These are phyloP conservation scores for Rehmannia glutinosa DNA, from an alignment of 257 asterid species.

Conservation along the genomic window DNA sequence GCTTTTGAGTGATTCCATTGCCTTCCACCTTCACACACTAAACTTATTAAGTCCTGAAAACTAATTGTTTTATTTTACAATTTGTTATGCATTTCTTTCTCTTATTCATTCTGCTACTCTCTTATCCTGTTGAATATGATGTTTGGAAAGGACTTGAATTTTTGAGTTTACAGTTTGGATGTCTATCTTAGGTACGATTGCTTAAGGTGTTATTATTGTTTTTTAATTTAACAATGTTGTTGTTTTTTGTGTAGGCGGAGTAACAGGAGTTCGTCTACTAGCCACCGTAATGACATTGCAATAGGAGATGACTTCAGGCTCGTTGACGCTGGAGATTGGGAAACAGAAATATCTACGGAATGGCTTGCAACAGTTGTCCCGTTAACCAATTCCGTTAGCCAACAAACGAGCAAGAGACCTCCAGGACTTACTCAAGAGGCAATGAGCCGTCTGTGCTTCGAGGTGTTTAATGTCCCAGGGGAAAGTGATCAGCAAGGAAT, in stretches of 20 bases:
- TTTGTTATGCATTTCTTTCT: neutral
- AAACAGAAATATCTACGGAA: conserved; percentile 45
- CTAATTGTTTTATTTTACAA: neutral
- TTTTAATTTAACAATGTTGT: neutral
- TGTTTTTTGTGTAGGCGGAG: conserved; percentile 27
- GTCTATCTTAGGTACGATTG: neutral
- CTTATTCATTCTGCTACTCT: neutral
- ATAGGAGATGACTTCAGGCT: conserved; percentile 48
- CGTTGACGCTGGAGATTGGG: conserved; percentile 61
- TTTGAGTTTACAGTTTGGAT: neutral
- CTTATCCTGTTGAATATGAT: neutral
- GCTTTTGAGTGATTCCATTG: neutral
- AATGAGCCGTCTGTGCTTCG: conserved; percentile 37
- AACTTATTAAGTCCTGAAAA: neutral
- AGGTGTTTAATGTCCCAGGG: conserved; percentile 29
- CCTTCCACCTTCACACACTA: neutral
- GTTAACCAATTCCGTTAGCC: conserved; percentile 18
- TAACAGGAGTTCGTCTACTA: conserved; percentile 33
- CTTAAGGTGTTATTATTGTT: neutral
- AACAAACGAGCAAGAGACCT: conserved; percentile 45
- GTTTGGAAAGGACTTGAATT: neutral
- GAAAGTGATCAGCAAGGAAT: conserved; percentile 23
- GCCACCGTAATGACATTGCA: conserved; percentile 25
- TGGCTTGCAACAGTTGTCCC: conserved; percentile 36
- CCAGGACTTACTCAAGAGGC: conserved; percentile 69